These are phyloP conservation scores for Globisporangium ultimum DNA, from an alignment of 352 stramenopile genomes.

Conservation along the genomic window DNA sequence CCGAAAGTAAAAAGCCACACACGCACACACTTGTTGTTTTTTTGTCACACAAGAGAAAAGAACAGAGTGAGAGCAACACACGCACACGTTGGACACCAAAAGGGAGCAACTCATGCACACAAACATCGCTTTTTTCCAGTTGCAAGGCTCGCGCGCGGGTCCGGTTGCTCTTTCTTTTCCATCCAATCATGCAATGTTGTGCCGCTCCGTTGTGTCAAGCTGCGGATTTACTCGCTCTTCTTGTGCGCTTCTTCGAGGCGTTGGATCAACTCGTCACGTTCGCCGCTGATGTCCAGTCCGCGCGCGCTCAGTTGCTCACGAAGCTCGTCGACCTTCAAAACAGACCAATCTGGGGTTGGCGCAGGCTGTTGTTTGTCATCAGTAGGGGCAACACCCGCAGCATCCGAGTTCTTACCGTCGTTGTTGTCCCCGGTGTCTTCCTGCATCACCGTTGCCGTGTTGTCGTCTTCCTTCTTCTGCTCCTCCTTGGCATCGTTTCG, in stretches of 20 bases:
- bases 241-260: constrained; percentile 6
- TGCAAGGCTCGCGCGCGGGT: neutral
- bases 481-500: constrained; percentile 7
- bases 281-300: constrained; percentile 12
- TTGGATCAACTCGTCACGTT: constrained; percentile 16
- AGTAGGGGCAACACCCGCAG: constrained; percentile 13
- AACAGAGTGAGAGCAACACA: constrained; percentile 19
- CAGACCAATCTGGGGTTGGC: constrained; percentile 20
- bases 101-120: constrained; percentile 13
- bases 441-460: neutral
- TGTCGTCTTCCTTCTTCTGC: constrained; percentile 13
- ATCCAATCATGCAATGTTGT: neutral
- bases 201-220: neutral
- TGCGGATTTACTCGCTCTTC: neutral
- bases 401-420: constrained; percentile 20
- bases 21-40: constrained; percentile 2
- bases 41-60: constrained; percentile 3
- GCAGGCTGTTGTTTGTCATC: constrained; percentile 10
- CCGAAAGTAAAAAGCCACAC: constrained; percentile 1
- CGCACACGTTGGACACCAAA: neutral
- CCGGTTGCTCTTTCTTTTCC: constrained; percentile 1
- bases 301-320: constrained; percentile 18
- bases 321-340: constrained; percentile 21
- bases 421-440: constrained; percentile 7
- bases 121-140: neutral